phyloP scores from a whole-genome alignment of 176 grass and related monocot species.

The Oryza meridionalis region DNA sequence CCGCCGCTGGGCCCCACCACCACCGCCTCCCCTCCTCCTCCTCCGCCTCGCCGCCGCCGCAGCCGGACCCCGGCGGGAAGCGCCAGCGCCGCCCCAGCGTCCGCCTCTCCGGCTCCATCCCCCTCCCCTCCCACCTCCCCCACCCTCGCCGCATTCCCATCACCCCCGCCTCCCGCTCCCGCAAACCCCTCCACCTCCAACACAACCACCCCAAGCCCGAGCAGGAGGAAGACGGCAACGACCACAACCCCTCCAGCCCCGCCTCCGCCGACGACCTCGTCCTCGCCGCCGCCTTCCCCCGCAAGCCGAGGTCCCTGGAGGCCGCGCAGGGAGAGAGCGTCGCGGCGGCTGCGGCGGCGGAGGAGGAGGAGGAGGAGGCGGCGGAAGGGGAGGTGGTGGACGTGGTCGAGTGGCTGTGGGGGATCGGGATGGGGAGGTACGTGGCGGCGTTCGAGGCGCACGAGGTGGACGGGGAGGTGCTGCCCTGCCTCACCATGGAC shows the following conservation, averaged over 20 bases:
- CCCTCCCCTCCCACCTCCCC: constrained; percentile 46
- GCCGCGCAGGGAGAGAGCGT: background rate
- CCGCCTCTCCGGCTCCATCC: constrained; percentile 55
- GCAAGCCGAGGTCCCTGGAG: constrained; percentile 23
- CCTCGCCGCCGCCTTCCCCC: constrained; percentile 39
- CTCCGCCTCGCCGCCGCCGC: background rate
- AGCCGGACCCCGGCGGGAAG: constrained; percentile 35
- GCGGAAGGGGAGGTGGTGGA: constrained; percentile 40
- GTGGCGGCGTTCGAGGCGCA: constrained; percentile 57
- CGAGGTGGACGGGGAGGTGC: constrained; percentile 65
- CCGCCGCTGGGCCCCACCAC: constrained; percentile 25
- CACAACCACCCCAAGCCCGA: background rate
- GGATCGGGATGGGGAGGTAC: constrained; percentile 62
- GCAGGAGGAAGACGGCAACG: background rate
- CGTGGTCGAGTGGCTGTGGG: constrained; percentile 51
- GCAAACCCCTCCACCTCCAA: constrained; percentile 25
- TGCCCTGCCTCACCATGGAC: constrained; percentile 66
- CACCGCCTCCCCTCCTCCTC: background rate
- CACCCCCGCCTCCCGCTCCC: constrained; percentile 31
- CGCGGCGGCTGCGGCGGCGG: too few relatives aligned
- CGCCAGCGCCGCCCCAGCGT: constrained; percentile 65
- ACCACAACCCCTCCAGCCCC: background rate
- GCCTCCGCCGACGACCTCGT: constrained; percentile 16
- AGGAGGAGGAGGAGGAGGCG: constrained; percentile 31
- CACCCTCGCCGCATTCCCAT: constrained; percentile 43